Evolutionary conservation across 2,329 filamentous ascomycete species (phyloP), one percentile per base, ranked within the genome.

Genomic region (Colletotrichum camelliae): DNA sequence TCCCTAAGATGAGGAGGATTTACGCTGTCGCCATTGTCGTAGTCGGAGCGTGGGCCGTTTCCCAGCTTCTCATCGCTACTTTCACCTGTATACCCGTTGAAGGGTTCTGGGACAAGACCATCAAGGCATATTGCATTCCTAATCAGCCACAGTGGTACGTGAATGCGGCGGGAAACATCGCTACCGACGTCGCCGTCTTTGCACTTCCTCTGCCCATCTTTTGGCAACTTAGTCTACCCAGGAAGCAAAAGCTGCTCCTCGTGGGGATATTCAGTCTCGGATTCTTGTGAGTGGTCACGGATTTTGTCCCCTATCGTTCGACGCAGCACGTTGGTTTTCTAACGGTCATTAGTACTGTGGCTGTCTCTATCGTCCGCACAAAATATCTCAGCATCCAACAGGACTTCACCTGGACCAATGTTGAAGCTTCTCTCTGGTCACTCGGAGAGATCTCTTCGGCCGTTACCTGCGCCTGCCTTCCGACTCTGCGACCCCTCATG

Each of bases 231-330:
- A 79, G 78, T 33, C 72, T 82, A 15, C 74, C 78, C 1, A 58
- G 21, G 21, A 66, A 65, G 24, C 80, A 82, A 37, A 81, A 80
- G 67, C 21, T 78, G 2, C 61, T 81, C n/a, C 77, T 82, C 4
- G 57, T 81, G 12, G 77, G 77, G 9, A 79, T 82, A 24, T 82
- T 82, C 65, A 79, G 77, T 24, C 78, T 82, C 18, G 81, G 81
- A 4, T 80, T 82, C 65, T 77, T 82, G 81, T 80, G 67, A 73
- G 80, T 76, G 21, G 15, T n/a, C 21, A 52, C n/a, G 21, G 16
- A 52, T 52, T 24, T 29, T 5, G 24, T 75, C 12, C 15, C 35
- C 29, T 15, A 10, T 18, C 12, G 16, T 52, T 57, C 60, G 21
- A 21, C 57, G 16, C 16, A 31, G 33, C 64, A 64, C 12, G 37